Percentiles rank a stretch among this genome's conserved stretches.
phyloP scores from a whole-genome alignment of 257 asterid species.

The Solanum dulcamara region DNA sequence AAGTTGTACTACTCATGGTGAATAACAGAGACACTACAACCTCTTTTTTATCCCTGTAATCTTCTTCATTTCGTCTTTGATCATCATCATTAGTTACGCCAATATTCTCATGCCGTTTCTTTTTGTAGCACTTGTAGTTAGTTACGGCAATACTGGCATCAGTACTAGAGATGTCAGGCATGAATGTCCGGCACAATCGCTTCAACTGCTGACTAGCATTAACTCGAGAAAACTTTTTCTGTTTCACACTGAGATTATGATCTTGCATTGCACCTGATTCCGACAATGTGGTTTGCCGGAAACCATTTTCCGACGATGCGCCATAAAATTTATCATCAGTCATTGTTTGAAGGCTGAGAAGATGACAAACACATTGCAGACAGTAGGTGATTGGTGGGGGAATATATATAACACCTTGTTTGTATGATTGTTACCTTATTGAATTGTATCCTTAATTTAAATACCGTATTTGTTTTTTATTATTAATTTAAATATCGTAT shows the following conservation, averaged over 20 bases:
- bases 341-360: neutral
- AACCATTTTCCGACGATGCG: neutral
- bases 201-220: neutral
- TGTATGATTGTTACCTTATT: neutral
- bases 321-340: neutral
- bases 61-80: neutral
- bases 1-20: neutral
- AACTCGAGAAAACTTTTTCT: neutral
- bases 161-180: neutral
- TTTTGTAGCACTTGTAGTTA: neutral
- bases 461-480: too few species aligned
- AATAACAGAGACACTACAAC: neutral
- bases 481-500: too few species aligned
- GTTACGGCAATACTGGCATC: neutral
- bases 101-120: neutral
- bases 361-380: neutral
- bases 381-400: neutral
- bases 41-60: neutral
- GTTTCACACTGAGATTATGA: neutral
- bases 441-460: too few species aligned
- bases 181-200: neutral
- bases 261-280: neutral
- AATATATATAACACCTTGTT: neutral
- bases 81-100: neutral
- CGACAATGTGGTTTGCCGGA: neutral